Base-by-base conservation (phyloP, 2,329 filamentous ascomycete genomes). In the Trichoderma sp. region DNA sequence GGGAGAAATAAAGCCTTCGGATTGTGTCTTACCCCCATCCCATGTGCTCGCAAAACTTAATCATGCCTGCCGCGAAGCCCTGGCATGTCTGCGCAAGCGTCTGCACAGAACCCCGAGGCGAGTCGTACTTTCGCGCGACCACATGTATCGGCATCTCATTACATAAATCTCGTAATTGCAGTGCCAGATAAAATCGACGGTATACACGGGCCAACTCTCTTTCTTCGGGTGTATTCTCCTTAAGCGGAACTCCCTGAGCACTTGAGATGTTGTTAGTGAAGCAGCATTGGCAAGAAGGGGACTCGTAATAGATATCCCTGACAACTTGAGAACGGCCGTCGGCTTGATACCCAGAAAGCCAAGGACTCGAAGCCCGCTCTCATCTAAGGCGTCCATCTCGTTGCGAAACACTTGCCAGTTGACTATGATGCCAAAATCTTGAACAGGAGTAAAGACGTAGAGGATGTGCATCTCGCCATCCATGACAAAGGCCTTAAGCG, bases 391-490 rank as follows among this genome's bases (percentile, higher is more conserved):
- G 73, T 93, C 91, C 80, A 94, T 86, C 78, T 93, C 90, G 73
- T 91, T 88, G 63, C 91, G 88, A 75, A 93, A 94, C 0, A 90
- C 86, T 67, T 88, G 87, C 92, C 92, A 94, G 76, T 93, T 91
- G 71, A 94, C 86, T 9, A 84, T 82, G 3, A 85, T 81, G 1
- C 82, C 83, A 30, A 84, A 82, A 62, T 87, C 84, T 62, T 93
- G 89, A 2, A 94, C 86, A 0, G 92, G 92, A 0, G 92, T 94
- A 74, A 94, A 94, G 47, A 89, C 90, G 78, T 94, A 95, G 61
- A 94, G 86, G 14, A 93, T 87, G 76, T 94, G 92, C 89, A 95
- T 91, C 74, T 95, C 92, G 4, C 91, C 90, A 77, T 94, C 92
- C 88, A 95, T 90, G 14, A 94, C 92, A 76, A 95, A 94, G 1